A percentile compares a stretch with the other conserved stretches of the same genome.
Conservation (phyloP, 192 early-diverging fungal genomes). For the Chytriomyces hyalinus region DNA sequence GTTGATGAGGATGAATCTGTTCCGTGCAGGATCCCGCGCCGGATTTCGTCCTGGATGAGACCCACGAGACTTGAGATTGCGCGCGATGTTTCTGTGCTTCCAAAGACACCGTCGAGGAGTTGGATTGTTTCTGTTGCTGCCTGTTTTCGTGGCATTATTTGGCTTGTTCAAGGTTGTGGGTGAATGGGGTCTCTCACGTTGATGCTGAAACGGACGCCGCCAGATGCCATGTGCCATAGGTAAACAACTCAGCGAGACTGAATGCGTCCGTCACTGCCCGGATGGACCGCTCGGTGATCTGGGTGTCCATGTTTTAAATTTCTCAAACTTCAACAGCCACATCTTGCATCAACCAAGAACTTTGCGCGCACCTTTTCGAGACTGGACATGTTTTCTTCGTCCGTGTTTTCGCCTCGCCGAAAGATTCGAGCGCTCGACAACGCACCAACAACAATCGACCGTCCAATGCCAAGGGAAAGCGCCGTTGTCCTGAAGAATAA, state of each 20-base stretch:
- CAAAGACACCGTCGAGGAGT: constrained; percentile 93
- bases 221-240: constrained; percentile 78
- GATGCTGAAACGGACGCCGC: constrained; percentile 66
- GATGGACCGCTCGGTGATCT: constrained; percentile 37
- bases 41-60: constrained; percentile 75
- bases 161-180: neutral
- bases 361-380: constrained; percentile 14
- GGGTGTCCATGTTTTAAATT: neutral
- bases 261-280: constrained; percentile 67
- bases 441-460: constrained; percentile 38
- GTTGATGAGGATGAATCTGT: too few relatives aligned
- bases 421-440: constrained; percentile 35
- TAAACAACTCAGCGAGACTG: constrained; percentile 76
- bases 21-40: constrained; percentile 1
- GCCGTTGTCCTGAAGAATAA: constrained; percentile 6
- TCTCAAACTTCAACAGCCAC: too few relatives aligned
- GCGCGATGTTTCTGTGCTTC: constrained; percentile 90
- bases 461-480: constrained; percentile 22
- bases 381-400: constrained; percentile 11
- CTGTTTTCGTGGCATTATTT: constrained; percentile 35
- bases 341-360: neutral
- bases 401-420: neutral
- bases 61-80: constrained; percentile 82
- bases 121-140: constrained; percentile 87
- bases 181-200: constrained; percentile 19